These are phyloP conservation scores for Turritis glabra DNA, from an alignment of 345 rosid genomes.

Conservation along the genomic window DNA sequence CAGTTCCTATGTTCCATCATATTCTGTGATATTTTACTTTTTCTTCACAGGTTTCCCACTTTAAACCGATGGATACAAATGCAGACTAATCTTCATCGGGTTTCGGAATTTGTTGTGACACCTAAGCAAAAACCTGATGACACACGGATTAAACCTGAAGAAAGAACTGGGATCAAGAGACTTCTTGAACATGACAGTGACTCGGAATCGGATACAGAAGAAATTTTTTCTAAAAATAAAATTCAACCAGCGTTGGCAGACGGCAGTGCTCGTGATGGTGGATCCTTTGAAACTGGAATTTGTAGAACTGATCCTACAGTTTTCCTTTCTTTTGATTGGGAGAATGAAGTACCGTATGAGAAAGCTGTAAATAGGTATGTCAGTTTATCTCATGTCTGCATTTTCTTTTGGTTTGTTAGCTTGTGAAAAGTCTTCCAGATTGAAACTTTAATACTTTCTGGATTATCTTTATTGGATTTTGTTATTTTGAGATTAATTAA, in stretches of 20 bases:
- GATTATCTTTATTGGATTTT: constrained; percentile 7
- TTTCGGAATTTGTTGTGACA: constrained; percentile 84
- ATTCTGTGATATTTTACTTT: constrained; percentile 16
- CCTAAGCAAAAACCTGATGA: constrained; percentile 56
- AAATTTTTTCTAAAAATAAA: constrained; percentile 44
- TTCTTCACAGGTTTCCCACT: constrained; percentile 74
- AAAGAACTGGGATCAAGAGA: constrained; percentile 72
- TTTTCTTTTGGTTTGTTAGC: constrained; percentile 15
- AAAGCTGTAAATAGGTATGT: constrained; percentile 82
- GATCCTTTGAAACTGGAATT: constrained; percentile 45
- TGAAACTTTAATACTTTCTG: not conserved
- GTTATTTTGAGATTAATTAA: not conserved
- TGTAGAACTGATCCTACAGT: constrained; percentile 59
- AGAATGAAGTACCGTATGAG: constrained; percentile 85
- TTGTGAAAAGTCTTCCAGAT: constrained; percentile 2
- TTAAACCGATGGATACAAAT: constrained; percentile 98
- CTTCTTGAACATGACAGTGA: constrained; percentile 74
- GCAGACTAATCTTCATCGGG: constrained; percentile 96
- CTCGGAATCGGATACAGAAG: constrained; percentile 76
- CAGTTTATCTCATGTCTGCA: constrained; percentile 2
- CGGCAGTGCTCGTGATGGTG: constrained; percentile 49
- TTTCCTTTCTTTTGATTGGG: constrained; percentile 93
- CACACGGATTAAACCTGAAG: constrained; percentile 52
- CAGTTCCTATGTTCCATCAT: constrained; percentile 23
- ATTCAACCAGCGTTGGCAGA: constrained; percentile 47